A percentile compares a stretch with the other conserved stretches of the same genome.
Evolutionary conservation across 2,329 filamentous ascomycete species (phyloP).

Genomic region (Sporothrix pseudoabietina): DNA sequence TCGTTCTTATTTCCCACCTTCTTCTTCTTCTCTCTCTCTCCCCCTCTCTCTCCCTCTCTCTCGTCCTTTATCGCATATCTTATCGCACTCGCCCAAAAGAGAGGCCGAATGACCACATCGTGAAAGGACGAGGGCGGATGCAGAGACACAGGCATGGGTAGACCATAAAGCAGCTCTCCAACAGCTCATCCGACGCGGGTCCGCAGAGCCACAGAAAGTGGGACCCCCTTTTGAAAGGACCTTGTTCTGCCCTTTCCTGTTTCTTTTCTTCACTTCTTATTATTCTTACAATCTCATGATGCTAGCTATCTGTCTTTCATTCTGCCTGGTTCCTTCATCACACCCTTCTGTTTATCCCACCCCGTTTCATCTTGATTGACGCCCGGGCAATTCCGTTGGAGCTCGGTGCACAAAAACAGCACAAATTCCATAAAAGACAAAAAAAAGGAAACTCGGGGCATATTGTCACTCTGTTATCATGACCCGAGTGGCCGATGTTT

Average conservation of each 20-base stretch:
- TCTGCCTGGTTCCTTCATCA: background rate
- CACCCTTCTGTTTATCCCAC: background rate
- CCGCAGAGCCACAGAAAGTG: constrained; percentile 15
- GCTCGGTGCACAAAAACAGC: background rate
- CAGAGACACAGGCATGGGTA: background rate
- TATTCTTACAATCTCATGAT: background rate
- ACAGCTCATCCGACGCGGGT: constrained; percentile 19
- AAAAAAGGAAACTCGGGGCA: background rate
- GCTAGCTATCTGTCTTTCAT: background rate
- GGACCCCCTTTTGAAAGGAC: background rate
- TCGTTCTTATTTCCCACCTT: background rate
- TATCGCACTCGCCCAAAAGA: background rate
- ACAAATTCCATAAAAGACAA: background rate
- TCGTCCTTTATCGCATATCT: background rate
- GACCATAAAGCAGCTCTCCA: background rate
- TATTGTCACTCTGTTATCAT: background rate
- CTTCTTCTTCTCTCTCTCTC: background rate
- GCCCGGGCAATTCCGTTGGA: background rate
- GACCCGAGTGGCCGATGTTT: background rate
- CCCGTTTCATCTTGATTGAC: constrained; percentile 22
- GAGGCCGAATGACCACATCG: constrained; percentile 19
- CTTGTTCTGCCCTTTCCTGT: background rate
- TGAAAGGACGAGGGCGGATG: background rate
- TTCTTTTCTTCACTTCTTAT: background rate
- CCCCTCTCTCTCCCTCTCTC: too few relatives aligned